Evolutionary conservation across 176 grass and related monocot genomes (phyloP).

Genomic region (Coix lacrymajobi): DNA sequence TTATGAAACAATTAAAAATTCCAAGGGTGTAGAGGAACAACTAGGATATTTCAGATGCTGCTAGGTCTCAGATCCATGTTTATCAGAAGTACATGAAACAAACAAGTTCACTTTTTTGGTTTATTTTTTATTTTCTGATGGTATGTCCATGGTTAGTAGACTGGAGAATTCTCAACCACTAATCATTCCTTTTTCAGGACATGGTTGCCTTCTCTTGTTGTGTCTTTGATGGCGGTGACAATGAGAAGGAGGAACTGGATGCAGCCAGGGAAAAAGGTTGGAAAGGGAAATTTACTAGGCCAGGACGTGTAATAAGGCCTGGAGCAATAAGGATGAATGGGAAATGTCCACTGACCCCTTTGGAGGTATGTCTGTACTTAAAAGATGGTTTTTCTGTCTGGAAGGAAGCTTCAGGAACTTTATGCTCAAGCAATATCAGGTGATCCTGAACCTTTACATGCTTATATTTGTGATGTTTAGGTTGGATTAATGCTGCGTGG

Average conservation of each 20-base stretch:
- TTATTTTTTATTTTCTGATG: neutral
- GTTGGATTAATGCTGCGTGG: slow-evolving; percentile 96
- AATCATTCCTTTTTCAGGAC: slow-evolving; percentile 58
- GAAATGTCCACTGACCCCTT: slow-evolving; percentile 97
- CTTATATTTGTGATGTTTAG: slow-evolving; percentile 37
- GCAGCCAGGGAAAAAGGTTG: slow-evolving; percentile 93
- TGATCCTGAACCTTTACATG: neutral
- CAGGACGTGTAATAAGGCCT: slow-evolving; percentile 82
- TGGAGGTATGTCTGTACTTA: slow-evolving; percentile 63
- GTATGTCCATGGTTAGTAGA: neutral
- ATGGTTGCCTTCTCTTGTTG: slow-evolving; percentile 99
- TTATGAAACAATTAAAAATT: slow-evolving; percentile 2
- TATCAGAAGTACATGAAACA: neutral
- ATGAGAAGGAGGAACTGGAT: slow-evolving; percentile 80
- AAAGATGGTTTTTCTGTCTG: slow-evolving; percentile 11
- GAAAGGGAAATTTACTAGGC: slow-evolving; percentile 97
- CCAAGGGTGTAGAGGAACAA: neutral
- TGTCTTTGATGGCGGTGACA: slow-evolving; percentile 80
- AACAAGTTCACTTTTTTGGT: neutral
- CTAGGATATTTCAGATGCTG: neutral
- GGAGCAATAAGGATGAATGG: slow-evolving; percentile 91
- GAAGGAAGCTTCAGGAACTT: slow-evolving; percentile 14
- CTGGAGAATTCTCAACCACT: neutral
- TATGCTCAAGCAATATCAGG: neutral
- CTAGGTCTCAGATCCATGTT: neutral